Evolutionary conservation across 306 rosid genomes (phyloP).

Genomic region (Urtica urens): DNA sequence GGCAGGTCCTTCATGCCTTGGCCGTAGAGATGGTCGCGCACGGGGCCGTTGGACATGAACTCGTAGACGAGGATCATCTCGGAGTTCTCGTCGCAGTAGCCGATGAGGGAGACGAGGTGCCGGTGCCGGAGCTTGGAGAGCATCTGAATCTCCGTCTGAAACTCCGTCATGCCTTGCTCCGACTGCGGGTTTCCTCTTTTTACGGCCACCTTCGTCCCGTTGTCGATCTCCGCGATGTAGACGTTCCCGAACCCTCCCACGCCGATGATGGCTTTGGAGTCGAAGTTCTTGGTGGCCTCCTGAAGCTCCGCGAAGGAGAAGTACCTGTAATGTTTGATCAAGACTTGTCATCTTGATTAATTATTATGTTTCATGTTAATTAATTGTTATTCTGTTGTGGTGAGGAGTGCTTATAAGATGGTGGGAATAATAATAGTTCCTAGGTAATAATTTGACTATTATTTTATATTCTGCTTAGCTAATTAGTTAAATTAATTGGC

Average conservation of each 20-base stretch:
- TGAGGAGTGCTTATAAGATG: too few relatives aligned
- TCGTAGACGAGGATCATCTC: constrained; percentile 45
- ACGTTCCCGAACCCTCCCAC: constrained; percentile 49
- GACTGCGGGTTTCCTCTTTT: constrained; percentile 43
- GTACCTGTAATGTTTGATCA: constrained; percentile 7
- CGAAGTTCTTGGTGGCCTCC: constrained; percentile 43
- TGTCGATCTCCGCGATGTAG: constrained; percentile 30
- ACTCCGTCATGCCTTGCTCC: constrained; percentile 41
- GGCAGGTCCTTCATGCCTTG: constrained; percentile 27
- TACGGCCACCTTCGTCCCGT: constrained; percentile 31
- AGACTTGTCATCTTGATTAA: too few relatives aligned
- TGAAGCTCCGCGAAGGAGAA: constrained; percentile 32
- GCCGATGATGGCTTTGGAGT: constrained; percentile 31
- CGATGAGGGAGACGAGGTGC: constrained; percentile 40
- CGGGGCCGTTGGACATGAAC: constrained; percentile 48
- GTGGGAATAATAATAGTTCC: too few relatives aligned
- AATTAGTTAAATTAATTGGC: too few relatives aligned
- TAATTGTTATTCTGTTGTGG: too few relatives aligned
- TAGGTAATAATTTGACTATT: too few relatives aligned
- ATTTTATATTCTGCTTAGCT: too few relatives aligned
- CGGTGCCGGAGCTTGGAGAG: constrained; percentile 39
- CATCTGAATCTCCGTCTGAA: constrained; percentile 46
- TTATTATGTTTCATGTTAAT: too few relatives aligned
- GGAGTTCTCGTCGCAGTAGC: constrained; percentile 42
- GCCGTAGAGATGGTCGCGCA: constrained; percentile 40